phyloP scores from a whole-genome alignment of 2,329 filamentous ascomycete species.

The Colletotrichum sojae region DNA sequence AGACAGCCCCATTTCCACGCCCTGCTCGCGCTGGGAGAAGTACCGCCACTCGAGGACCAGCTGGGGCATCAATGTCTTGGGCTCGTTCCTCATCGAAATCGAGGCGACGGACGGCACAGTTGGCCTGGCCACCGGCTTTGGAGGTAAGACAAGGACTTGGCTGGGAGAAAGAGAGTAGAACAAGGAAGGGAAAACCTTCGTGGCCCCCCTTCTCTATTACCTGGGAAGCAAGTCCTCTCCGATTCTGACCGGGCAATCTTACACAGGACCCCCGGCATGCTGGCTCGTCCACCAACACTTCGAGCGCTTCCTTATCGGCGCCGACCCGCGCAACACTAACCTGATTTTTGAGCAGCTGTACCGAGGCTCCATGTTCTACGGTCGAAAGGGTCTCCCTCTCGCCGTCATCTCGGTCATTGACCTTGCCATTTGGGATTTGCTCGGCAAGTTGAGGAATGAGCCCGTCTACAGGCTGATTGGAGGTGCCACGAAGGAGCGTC shows the following conservation, averaged over 20 bases:
- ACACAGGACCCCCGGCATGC: slow-evolving; percentile 83
- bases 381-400: slow-evolving; percentile 89
- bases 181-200: too few species aligned
- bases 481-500: slow-evolving; percentile 84
- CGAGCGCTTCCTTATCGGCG: slow-evolving; percentile 89
- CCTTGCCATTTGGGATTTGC: slow-evolving; percentile 90
- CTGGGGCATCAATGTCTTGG: slow-evolving; percentile 96
- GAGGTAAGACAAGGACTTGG: slow-evolving; percentile 63
- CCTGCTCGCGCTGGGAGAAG: slow-evolving; percentile 90
- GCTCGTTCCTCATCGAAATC: slow-evolving; percentile 92
- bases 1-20: slow-evolving; percentile 92
- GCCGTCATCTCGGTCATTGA: slow-evolving; percentile 96
- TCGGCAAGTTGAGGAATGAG: slow-evolving; percentile 92
- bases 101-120: slow-evolving; percentile 92
- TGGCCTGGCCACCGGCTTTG: slow-evolving; percentile 94
- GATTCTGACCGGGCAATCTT: not conserved
- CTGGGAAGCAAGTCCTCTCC: too few species aligned
- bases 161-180: too few species aligned
- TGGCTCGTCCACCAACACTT: slow-evolving; percentile 97
- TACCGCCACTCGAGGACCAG: slow-evolving; percentile 90
- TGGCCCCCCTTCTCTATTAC: too few species aligned
- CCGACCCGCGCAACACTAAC: slow-evolving; percentile 92
- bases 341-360: slow-evolving; percentile 98
- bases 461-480: slow-evolving; percentile 96
- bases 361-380: slow-evolving; percentile 95